Base-by-base conservation (phyloP, 2,329 filamentous ascomycete genomes). In the Periconia sp. region DNA sequence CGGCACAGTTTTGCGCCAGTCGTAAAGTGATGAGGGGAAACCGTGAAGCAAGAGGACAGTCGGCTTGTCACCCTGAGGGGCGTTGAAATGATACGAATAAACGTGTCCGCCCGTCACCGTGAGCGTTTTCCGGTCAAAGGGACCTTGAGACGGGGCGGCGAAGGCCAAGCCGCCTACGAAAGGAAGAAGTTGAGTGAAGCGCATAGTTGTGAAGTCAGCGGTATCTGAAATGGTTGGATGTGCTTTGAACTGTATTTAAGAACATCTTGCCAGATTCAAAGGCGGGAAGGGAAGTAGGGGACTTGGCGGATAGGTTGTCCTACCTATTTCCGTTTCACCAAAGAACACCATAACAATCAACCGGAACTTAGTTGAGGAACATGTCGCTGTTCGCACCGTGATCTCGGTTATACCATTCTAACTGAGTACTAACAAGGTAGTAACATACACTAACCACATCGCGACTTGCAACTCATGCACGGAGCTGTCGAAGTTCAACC, bases 21-120 rank as follows among this genome's bases (percentile, higher is more conserved):
- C 86, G 66, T 79, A 88, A 11, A 85, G 82, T 6, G 88, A 74
- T 62, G 87, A 84, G 3, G 85, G 85, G 55, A 82, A 88, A 27
- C 85, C 85, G 65, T 87, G 85, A 33, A 84, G 78, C 50, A 85
- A 80, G 9, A 87, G 71, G 27, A 46, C 6, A 2, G 44, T 46
- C 11, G 44, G 7, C 86, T 73, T 13, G 86, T 37, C 33, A 3
- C 33, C 33, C 15, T 37, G 11, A n/a, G 33, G 33, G 57, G 33
- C 5, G 33, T 37, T 37, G 33, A 37, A 37, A 37, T 37, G 33
- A n/a, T 37, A 37, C 15, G 33, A 37, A 37, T 37, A 37, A 14
- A 37, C 11, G 33, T 37, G 15, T 11, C 33, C 33, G 15, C 33
- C 33, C 33, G 33, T 5, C 10, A 37, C 33, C 5, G 33, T 14